Base-by-base conservation (phyloP, 1,284 basidiomycete genomes). In the Microbotryomycetes sp. region DNA sequence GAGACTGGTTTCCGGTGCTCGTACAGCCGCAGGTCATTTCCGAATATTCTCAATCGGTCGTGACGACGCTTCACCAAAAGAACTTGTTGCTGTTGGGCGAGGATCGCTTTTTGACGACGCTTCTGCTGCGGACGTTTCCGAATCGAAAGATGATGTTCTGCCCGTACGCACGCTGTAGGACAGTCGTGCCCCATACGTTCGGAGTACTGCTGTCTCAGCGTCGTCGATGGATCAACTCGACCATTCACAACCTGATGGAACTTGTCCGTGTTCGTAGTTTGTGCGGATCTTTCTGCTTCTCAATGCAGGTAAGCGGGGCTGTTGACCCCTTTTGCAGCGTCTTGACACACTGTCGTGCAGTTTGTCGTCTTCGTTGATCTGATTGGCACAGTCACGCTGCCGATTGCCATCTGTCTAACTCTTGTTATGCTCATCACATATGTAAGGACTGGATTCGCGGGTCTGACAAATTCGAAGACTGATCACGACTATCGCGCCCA, bases 61-160 rank as follows among this genome's bases (percentile, higher is more conserved):
- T 98, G 46, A 85, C 86, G 5, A 97, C 96, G 0, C 79, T 99
- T 7, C 96, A 99, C 77, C 90, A 99, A 79, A 98, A 99, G 81
- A 98, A 98, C 74, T 81, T 98, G 47, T 81, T 98, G 1, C 80
- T 98, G 18, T 84, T 99, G 27, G 96, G 96, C 68, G 96, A 99
- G 79, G 96, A 99, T 82, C 91, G 96, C 41, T 99, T 98, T 81
- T 77, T 99, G 59, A 97, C 93, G 18, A 97, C 92, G 9, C 87
- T 91, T 71, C 85, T 97, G 70, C 80, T 98, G 24, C 86, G 94
- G 30, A 94, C 94, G 2, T 99, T 99, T 80, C 96, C 96, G 18
- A 90, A 92, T 73, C 84, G 96, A 67, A 97, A 97, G 79, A 99
- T 98, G 91, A 90, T 98, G 83, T 99, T 98, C 78, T 83, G 96